Evolutionary conservation across 371 early-diverging fungal species (phyloP).

Genomic region (Enteropsectra breve): DNA sequence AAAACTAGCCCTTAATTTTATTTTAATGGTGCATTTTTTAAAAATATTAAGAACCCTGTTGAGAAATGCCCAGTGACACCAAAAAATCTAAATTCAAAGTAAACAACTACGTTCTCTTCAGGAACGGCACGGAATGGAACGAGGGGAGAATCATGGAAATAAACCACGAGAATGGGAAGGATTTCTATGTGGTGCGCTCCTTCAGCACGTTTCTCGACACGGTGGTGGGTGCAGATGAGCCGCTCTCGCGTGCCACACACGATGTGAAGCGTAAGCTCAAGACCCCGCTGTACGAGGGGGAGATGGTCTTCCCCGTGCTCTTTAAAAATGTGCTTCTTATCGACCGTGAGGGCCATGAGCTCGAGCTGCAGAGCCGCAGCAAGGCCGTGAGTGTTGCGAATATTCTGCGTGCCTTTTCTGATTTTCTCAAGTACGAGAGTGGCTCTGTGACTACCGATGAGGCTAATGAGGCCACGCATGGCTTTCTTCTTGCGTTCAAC

Average conservation of each 20-base stretch:
- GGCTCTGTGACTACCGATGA: not conserved
- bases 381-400: not conserved
- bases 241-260: not conserved
- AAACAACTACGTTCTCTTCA: constrained; percentile 16
- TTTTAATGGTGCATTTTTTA: no score
- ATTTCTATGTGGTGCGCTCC: not conserved
- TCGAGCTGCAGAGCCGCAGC: not conserved
- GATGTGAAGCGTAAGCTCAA: constrained; percentile 5
- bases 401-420: not conserved
- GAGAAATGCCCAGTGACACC: not conserved
- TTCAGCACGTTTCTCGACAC: constrained; percentile 1
- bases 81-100: constrained; percentile 4
- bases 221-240: not conserved
- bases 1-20: no score
- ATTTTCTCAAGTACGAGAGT: constrained; percentile 1
- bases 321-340: constrained; percentile 9
- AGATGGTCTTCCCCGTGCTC: not conserved
- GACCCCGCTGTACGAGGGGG: not conserved
- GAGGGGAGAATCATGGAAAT: constrained; percentile 19
- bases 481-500: constrained; percentile 10
- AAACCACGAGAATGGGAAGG: not conserved
- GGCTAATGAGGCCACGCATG: not conserved
- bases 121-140: not conserved
- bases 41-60: no score
- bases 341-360: not conserved